A percentile compares a stretch with the other conserved stretches of the same genome.
Evolutionary conservation across 768 basidiomycete species (phyloP).

Genomic region (Suillus subalutaceus): DNA sequence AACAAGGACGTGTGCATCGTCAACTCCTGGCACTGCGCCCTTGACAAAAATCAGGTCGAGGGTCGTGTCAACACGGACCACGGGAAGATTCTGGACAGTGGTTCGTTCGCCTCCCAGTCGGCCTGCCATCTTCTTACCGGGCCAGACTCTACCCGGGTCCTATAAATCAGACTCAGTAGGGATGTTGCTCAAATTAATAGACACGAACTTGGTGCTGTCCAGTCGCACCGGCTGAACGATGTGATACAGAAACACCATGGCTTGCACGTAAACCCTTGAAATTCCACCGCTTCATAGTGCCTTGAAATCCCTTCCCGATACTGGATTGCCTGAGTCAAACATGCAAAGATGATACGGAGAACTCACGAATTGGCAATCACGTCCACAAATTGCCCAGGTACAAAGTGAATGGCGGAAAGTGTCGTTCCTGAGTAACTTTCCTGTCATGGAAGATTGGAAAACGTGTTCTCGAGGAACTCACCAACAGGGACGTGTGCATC

Average conservation of each 20-base stretch:
- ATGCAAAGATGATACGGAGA: slow-evolving; percentile 3
- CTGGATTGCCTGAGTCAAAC: slow-evolving; percentile 43
- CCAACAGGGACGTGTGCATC: slow-evolving; percentile 92
- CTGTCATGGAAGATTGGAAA: slow-evolving; percentile 3
- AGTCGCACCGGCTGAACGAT: slow-evolving; percentile 90
- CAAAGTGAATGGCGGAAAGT: slow-evolving; percentile 90
- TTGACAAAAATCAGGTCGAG: slow-evolving; percentile 90
- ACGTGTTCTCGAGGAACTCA: slow-evolving; percentile 39
- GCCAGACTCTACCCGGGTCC: slow-evolving; percentile 96
- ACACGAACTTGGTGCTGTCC: slow-evolving; percentile 87
- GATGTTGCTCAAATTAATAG: not conserved
- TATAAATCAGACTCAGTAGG: slow-evolving; percentile 33
- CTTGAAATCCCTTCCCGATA: slow-evolving; percentile 96
- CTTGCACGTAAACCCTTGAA: slow-evolving; percentile 91
- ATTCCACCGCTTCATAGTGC: slow-evolving; percentile 95
- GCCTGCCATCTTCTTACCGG: slow-evolving; percentile 99
- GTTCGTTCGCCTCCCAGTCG: slow-evolving; percentile 82
- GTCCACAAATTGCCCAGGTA: slow-evolving; percentile 96
- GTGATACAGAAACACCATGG: slow-evolving; percentile 95
- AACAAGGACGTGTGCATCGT: slow-evolving; percentile 84
- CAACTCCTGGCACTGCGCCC: slow-evolving; percentile 89
- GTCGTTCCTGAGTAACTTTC: slow-evolving; percentile 65
- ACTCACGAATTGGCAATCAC: slow-evolving; percentile 88
- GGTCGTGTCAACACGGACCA: slow-evolving; percentile 83
- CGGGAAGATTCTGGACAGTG: slow-evolving; percentile 86